A percentile compares a stretch with the other conserved stretches of the same genome.
These are phyloP conservation scores for Erodium moschatum DNA, from an alignment of 441 rosid genomes.

Conservation along the genomic window DNA sequence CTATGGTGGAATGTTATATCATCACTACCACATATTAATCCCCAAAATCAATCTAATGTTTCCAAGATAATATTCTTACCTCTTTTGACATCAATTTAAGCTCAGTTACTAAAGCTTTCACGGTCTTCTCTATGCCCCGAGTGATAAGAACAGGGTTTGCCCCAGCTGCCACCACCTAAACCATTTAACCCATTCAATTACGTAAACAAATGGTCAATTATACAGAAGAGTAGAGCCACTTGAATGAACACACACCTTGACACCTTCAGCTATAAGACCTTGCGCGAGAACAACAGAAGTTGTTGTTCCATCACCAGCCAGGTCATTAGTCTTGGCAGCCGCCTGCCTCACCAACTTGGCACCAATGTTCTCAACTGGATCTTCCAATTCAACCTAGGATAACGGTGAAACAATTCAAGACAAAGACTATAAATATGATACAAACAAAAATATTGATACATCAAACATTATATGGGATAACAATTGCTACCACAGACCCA, in stretches of 20 bases:
- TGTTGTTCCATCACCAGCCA: conserved; percentile 96
- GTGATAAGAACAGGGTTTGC: conserved; percentile 88
- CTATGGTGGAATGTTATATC: neutral
- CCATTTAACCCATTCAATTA: conserved; percentile 7
- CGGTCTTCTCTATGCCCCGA: conserved; percentile 83
- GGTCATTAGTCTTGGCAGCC: conserved; percentile 91
- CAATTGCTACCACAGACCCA: too few relatives aligned
- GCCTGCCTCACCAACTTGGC: conserved; percentile 95
- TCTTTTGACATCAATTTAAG: conserved; percentile 78
- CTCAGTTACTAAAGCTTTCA: conserved; percentile 67
- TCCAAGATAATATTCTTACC: conserved; percentile 28
- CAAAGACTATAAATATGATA: neutral
- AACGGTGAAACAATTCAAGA: neutral
- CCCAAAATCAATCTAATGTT: neutral
- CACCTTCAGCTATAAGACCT: conserved; percentile 90
- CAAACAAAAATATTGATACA: neutral
- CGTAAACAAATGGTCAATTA: too few relatives aligned
- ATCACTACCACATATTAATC: neutral
- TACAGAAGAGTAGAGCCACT: neutral
- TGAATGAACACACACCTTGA: conserved; percentile 45
- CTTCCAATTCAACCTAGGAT: conserved; percentile 86
- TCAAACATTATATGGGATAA: too few relatives aligned
- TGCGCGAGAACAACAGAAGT: conserved; percentile 98
- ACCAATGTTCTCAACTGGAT: conserved; percentile 93
- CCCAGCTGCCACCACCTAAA: conserved; percentile 94